Evolutionary conservation across 164 flowering plant genomes (phyloP).

Genomic region (Chimonanthus salicifolius): DNA sequence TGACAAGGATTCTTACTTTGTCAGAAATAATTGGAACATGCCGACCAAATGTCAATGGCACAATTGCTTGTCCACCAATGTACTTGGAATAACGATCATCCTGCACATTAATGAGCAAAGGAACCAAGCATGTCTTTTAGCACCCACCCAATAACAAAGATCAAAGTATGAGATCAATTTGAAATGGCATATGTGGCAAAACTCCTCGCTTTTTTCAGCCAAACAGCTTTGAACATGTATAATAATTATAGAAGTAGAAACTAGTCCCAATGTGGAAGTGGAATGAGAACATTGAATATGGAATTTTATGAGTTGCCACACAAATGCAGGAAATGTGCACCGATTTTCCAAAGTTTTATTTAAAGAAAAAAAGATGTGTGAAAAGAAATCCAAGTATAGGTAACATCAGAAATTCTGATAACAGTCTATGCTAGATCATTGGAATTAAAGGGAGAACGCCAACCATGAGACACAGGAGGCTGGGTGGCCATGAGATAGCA

Average conservation of each 20-base stretch:
- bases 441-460: background rate
- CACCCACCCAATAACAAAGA: background rate
- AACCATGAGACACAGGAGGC: background rate
- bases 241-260: no score
- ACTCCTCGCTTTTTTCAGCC: background rate
- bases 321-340: background rate
- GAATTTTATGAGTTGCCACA: background rate
- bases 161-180: background rate
- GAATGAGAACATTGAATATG: background rate
- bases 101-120: constrained; percentile 31
- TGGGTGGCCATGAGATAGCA: no score
- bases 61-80: constrained; percentile 77
- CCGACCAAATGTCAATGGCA: constrained; percentile 93
- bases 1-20: constrained; percentile 40
- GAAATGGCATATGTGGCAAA: background rate
- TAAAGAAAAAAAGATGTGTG: no score
- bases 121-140: background rate
- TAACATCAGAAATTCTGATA: background rate
- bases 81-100: constrained; percentile 88
- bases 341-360: background rate
- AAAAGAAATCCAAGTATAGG: background rate
- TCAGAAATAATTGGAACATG: constrained; percentile 89
- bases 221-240: no score
- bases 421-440: background rate
- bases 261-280: background rate